Conservation (phyloP, 805 yeast species). For the Yamadazyma nakazawae region DNA sequence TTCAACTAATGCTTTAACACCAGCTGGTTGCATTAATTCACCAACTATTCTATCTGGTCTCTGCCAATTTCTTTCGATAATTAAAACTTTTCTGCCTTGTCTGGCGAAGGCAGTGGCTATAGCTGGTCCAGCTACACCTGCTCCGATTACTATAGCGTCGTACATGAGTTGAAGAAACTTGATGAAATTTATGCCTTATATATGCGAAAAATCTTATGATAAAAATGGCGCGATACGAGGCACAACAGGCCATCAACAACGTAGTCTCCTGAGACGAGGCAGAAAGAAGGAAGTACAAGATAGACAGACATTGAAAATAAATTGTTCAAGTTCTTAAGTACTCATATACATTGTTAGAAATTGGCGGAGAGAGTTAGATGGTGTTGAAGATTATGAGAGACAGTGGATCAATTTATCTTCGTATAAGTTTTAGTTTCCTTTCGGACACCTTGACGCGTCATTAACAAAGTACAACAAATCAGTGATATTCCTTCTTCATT, state of each 20-base stretch:
- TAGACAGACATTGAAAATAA: too few species aligned
- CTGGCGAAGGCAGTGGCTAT: constrained; percentile 86
- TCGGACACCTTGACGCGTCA: too few species aligned
- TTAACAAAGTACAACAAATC: too few species aligned
- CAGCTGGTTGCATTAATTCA: constrained; percentile 95
- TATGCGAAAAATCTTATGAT: constrained; percentile 7
- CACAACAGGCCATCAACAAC: too few species aligned
- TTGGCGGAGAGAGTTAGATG: too few species aligned
- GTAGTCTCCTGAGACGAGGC: too few species aligned
- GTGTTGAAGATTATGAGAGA: neutral
- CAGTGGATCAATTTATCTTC: too few species aligned
- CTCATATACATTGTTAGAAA: too few species aligned
- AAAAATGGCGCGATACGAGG: neutral
- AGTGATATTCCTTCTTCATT: too few species aligned
- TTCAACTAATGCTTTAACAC: constrained; percentile 77
- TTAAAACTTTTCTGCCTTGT: constrained; percentile 79
- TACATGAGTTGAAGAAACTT: constrained; percentile 27
- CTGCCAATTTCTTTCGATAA: constrained; percentile 84
- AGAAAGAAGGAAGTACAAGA: too few species aligned
- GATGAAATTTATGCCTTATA: neutral
- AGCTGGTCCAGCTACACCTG: constrained; percentile 97
- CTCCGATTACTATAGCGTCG: constrained; percentile 93
- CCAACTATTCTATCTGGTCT: constrained; percentile 97
- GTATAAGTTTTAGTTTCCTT: too few species aligned
- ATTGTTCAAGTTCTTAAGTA: too few species aligned